Percentiles rank a stretch among this genome's conserved stretches.
These are phyloP conservation scores for Xerocomus minutiporus DNA, from an alignment of 1,284 basidiomycete genomes.

Conservation along the genomic window DNA sequence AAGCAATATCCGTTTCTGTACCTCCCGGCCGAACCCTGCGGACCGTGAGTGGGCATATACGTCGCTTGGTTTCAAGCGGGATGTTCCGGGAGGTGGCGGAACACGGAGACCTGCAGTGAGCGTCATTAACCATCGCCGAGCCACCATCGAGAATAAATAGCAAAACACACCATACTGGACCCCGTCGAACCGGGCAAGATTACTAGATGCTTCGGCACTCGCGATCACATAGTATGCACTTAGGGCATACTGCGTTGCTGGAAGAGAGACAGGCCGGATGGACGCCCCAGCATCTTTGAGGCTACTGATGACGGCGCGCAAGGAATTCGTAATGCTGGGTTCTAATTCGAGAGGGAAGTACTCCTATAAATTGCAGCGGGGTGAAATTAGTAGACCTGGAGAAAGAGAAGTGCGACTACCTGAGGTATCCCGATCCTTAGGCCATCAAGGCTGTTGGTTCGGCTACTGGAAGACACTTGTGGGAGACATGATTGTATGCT, in stretches of 20 bases:
- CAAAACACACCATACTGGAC: slow-evolving; percentile 57
- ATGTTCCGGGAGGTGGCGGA: slow-evolving; percentile 39
- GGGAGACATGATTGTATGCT: slow-evolving; percentile 14
- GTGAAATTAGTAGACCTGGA: background rate
- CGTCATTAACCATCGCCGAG: background rate
- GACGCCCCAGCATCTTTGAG: slow-evolving; percentile 64
- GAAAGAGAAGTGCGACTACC: slow-evolving; percentile 23
- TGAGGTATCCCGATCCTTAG: slow-evolving; percentile 62
- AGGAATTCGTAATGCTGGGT: slow-evolving; percentile 41
- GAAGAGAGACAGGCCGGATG: slow-evolving; percentile 73
- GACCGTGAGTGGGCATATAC: slow-evolving; percentile 61
- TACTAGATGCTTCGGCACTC: slow-evolving; percentile 91
- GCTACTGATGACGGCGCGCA: slow-evolving; percentile 46
- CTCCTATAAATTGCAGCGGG: slow-evolving; percentile 44
- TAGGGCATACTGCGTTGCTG: slow-evolving; percentile 73
- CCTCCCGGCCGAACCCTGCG: slow-evolving; percentile 78
- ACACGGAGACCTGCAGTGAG: slow-evolving; percentile 46
- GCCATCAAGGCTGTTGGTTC: slow-evolving; percentile 28
- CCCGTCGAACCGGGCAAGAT: slow-evolving; percentile 88
- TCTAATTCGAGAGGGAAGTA: slow-evolving; percentile 78
- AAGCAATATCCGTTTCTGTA: slow-evolving; percentile 83
- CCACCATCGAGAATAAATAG: background rate
- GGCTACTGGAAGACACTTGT: slow-evolving; percentile 14
- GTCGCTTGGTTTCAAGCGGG: slow-evolving; percentile 42
- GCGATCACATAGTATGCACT: slow-evolving; percentile 96